Evolutionary conservation across 2,329 filamentous ascomycete genomes (phyloP), one percentile per base, ranked within the genome.

Genomic region (Penicillium capsulatum): DNA sequence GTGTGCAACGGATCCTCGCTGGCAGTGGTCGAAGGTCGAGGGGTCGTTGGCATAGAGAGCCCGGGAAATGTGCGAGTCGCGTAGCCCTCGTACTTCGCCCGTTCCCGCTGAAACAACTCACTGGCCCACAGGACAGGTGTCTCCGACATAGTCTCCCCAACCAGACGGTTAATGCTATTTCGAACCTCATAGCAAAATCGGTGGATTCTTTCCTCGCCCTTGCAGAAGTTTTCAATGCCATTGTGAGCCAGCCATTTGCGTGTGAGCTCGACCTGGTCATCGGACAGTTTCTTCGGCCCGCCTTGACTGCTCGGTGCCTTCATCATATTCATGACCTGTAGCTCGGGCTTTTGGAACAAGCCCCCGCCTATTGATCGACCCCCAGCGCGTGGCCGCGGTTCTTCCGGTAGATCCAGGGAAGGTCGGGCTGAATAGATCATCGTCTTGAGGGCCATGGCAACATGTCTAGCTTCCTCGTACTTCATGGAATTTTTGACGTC

Each of bases 281-380:
- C 91, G n/a, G 87, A 90, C 9, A 98, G 75, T 64, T 98, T 98
- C 63, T 94, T 94, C 0, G 88, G 87, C 0, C 92, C 91, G 9
- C 90, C 91, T 53, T 94, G 86, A 37, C 86, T 86, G 40, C 84
- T 81, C 0, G 79, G 74, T 4, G 89, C 89, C 19, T 90, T 88
- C 59, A 97, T 76, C 9, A 95, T 77, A 45, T 95, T 89, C 61
- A 96, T 80, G 31, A 92, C 80, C 59, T 95, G 88, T 5, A 84
- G 81, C 64, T 94, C 88, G 0, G 84, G 83, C 54, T 86, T 85
- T 50, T 89, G 80, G 6, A 94, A 75, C 44, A 91, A 83, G 17
- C 71, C 74, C 35, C 69, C 70, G 13, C 68, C 67, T 5, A 74
- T 65, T 1, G 72, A 55, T 48, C 76, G 76, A n/a, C 66, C 37